Evolutionary conservation across 2,329 filamentous ascomycete species (phyloP).

Genomic region (Cordyceps javanica): DNA sequence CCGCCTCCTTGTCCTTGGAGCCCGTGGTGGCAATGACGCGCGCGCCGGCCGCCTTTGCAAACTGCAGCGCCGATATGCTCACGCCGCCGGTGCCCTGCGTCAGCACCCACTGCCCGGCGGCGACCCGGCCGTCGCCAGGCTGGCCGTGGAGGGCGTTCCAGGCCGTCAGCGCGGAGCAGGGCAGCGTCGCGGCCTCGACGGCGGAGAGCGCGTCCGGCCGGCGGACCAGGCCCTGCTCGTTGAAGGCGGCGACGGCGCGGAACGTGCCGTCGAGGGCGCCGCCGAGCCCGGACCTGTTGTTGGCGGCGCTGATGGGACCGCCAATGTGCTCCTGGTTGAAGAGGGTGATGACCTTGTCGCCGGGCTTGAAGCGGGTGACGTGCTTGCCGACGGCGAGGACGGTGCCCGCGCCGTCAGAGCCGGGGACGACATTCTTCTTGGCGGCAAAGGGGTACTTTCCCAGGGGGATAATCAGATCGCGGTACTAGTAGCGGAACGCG

Average conservation of each 20-base stretch:
- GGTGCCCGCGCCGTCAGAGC: conserved; percentile 48
- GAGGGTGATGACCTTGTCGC: conserved; percentile 52
- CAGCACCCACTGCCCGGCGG: conserved; percentile 53
- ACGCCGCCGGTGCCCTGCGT: conserved; percentile 69
- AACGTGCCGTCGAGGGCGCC: conserved; percentile 63
- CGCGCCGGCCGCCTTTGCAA: conserved; percentile 44
- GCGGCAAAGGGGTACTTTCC: conserved; percentile 42
- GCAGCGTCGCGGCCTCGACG: conserved; percentile 49
- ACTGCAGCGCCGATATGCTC: conserved; percentile 58
- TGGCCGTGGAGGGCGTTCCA: conserved; percentile 62
- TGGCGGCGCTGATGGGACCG: conserved; percentile 31
- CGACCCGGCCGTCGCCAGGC: conserved; percentile 35
- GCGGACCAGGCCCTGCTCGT: conserved; percentile 60
- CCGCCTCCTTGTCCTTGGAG: conserved; percentile 36
- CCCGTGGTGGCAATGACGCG: conserved; percentile 44
- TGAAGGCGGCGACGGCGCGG: conserved; percentile 60
- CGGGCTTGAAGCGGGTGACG: conserved; percentile 42
- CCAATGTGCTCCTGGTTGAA: conserved; percentile 52
- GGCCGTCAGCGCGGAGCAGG: conserved; percentile 56
- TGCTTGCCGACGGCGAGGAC: conserved; percentile 45
- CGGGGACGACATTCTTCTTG: conserved; percentile 39
- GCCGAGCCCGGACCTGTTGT: conserved; percentile 53
- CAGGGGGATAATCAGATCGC: conserved; percentile 45
- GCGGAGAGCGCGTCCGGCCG: conserved; percentile 50
- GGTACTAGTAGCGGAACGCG: conserved; percentile 30